A percentile compares a stretch with the other conserved stretches of the same genome.
Conservation (phyloP, 2,329 filamentous ascomycete species). For the Fragosphaeria purpurea region DNA sequence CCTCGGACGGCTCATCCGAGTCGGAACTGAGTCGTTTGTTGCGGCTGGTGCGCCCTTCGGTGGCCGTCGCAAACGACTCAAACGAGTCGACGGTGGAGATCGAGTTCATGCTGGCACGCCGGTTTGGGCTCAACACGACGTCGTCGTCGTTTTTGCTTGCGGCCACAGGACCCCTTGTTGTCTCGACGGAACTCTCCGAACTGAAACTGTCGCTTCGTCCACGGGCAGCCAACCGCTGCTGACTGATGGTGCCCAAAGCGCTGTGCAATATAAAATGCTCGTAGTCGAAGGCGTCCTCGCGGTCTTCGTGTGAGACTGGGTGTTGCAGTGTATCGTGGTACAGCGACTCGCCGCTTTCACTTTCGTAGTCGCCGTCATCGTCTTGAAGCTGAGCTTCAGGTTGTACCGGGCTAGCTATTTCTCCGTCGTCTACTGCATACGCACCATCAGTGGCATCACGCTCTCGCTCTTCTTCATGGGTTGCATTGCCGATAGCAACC, state of each 20-base stretch:
- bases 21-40: slow-evolving; percentile 18
- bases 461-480: slow-evolving; percentile 9
- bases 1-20: slow-evolving; percentile 1
- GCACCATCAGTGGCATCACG: slow-evolving; percentile 21
- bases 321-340: slow-evolving; percentile 53
- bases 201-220: slow-evolving; percentile 43
- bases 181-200: slow-evolving; percentile 53
- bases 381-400: slow-evolving; percentile 4
- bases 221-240: slow-evolving; percentile 34
- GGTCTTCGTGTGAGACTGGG: slow-evolving; percentile 75
- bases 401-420: not conserved
- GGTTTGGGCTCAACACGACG: not conserved
- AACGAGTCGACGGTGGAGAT: slow-evolving; percentile 31
- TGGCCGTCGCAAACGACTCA: slow-evolving; percentile 48
- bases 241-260: slow-evolving; percentile 69
- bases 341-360: slow-evolving; percentile 54
- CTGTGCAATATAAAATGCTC: slow-evolving; percentile 93
- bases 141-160: slow-evolving; percentile 10
- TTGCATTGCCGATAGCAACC: slow-evolving; percentile 14
- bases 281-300: slow-evolving; percentile 92
- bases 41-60: slow-evolving; percentile 35
- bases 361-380: slow-evolving; percentile 32
- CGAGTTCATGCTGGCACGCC: slow-evolving; percentile 14
- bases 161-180: slow-evolving; percentile 40
- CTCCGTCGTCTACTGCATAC: slow-evolving; percentile 23